A percentile compares a stretch with the other conserved stretches of the same genome.
Evolutionary conservation across 768 basidiomycete genomes (phyloP).

Genomic region (Steccherinum ochraceum): DNA sequence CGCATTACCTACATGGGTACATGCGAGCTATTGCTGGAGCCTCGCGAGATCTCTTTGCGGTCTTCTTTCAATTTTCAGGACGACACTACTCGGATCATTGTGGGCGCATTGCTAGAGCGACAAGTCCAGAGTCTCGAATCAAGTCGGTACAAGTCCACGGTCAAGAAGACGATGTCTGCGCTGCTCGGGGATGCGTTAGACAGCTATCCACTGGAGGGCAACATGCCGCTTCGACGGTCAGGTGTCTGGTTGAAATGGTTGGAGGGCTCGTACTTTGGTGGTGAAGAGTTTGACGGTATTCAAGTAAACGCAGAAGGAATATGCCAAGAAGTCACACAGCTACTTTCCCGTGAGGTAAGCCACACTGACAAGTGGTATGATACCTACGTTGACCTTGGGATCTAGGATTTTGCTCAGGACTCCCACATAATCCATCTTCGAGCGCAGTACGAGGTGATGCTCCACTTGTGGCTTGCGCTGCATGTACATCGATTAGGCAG

Average conservation of each 20-base stretch:
- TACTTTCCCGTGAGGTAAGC: conserved; percentile 40
- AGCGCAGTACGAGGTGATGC: conserved; percentile 45
- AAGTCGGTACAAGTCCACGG: conserved; percentile 52
- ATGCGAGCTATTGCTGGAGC: conserved; percentile 56
- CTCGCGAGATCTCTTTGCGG: conserved; percentile 43
- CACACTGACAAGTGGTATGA: not conserved
- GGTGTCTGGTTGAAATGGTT: conserved; percentile 50
- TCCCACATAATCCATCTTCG: conserved; percentile 19
- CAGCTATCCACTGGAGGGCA: conserved; percentile 37
- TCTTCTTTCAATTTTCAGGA: not conserved
- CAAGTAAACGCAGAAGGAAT: conserved; percentile 23
- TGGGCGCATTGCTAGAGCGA: conserved; percentile 54
- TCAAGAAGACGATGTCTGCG: conserved; percentile 29
- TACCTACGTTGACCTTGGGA: not conserved
- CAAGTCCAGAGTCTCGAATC: conserved; percentile 53
- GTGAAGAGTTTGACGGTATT: conserved; percentile 14
- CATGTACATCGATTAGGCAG: conserved; percentile 56
- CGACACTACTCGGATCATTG: conserved; percentile 18
- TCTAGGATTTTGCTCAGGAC: conserved; percentile 27
- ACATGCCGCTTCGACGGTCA: conserved; percentile 53
- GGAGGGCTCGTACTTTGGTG: conserved; percentile 40
- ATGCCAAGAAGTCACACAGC: conserved; percentile 32
- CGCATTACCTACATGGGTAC: conserved; percentile 59
- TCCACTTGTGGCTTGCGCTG: conserved; percentile 65
- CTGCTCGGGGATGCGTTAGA: conserved; percentile 45